Base-by-base conservation (phyloP, 441 rosid species). In the Metrosideros polymorpha region DNA sequence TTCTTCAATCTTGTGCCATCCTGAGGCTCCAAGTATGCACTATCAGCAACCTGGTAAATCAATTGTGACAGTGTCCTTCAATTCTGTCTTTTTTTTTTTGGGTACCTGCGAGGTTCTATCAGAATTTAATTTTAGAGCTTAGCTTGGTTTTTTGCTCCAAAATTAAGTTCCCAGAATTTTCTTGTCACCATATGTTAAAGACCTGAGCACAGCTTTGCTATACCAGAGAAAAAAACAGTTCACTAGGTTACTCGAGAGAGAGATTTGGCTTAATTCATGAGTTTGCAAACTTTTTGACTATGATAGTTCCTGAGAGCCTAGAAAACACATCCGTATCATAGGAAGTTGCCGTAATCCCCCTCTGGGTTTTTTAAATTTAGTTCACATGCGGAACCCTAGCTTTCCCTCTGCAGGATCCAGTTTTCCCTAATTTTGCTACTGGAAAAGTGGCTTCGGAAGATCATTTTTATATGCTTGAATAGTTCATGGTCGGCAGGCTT, bases 21-120 rank as follows among this genome's bases (percentile, higher is more conserved):
- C 96, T 42, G 94, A 92, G 61, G 63, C 92, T 85, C 90, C 97
- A 27, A 93, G 91, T 93, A 88, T 94, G 92, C 96, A 93, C 59
- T 92, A 88, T 89, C 98, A 71, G 29, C 79, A 93, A 91, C 89
- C 95, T 79, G 99, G 99, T 97, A 90, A 89, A 84, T 76, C 66
- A 19, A 17, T 85, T 85, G 79, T 24, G 79, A 71, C 10, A 53
- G 42, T 77, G 19, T 57, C 39, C 82, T 56, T 57, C 17, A 18
- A 82, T 63, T 43, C 43, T 76, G 17, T 30, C 32, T 4, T 8
- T 25, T 35, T 13, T 55, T 47, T 57, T 30, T 47, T 22, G 18
- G 10, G 29, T 18, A 19, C 32, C 45, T 6, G 15, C 39, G 22
- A 71, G 79, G 27, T 22, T 71, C 79, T 71, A 71, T 39, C 79